A percentile compares a stretch with the other conserved stretches of the same genome.
phyloP scores from a whole-genome alignment of 225 moss, liverwort and hornwort genomes.

The Pleurozium schreberi region DNA sequence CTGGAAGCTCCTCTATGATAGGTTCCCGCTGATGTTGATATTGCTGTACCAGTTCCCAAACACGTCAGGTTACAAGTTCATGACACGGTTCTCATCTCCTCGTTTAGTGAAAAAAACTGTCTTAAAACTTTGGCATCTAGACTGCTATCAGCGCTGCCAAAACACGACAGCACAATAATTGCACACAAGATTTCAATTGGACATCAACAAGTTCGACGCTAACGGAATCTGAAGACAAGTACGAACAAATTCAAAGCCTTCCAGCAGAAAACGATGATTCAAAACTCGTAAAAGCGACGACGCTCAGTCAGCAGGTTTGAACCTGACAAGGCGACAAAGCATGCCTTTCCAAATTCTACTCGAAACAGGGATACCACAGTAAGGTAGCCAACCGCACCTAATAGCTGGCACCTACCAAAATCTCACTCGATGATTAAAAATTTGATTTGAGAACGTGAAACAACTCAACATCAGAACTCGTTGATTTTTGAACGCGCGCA shows the following conservation, averaged over 20 bases:
- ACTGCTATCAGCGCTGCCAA: background rate
- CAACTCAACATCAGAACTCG: background rate
- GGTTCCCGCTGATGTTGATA: conserved; percentile 43
- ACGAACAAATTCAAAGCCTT: background rate
- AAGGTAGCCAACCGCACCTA: background rate
- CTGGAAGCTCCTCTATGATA: conserved; percentile 38
- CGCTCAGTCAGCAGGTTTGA: background rate
- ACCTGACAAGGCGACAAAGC: background rate
- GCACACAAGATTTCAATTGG: background rate
- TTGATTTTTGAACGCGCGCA: background rate
- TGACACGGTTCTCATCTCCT: background rate
- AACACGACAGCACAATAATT: background rate
- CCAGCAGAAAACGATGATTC: background rate
- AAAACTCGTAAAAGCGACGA: background rate
- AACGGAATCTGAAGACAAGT: background rate
- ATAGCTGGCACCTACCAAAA: background rate
- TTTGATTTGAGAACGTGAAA: background rate
- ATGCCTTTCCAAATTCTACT: background rate
- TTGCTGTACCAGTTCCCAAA: conserved; percentile 3
- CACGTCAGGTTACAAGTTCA: background rate
- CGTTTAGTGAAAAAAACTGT: background rate
- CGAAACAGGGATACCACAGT: background rate
- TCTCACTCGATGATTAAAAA: background rate
- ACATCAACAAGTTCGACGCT: background rate
- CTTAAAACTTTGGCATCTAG: background rate